Evolutionary conservation across 805 yeast species (phyloP), one percentile per base, ranked within the genome.

Genomic region (Ogataea pignaliae): DNA sequence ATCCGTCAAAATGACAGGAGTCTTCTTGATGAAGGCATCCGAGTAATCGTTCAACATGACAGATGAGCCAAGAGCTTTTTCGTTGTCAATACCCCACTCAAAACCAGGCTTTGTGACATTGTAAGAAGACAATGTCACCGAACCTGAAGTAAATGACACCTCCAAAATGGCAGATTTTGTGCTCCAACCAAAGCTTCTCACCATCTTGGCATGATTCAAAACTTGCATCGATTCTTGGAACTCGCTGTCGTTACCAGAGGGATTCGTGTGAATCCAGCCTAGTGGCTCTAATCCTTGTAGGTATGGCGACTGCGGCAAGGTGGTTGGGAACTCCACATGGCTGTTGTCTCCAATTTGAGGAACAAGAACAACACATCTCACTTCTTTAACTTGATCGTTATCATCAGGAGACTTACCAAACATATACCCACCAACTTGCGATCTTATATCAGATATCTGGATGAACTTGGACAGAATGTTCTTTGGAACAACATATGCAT

Each of bases 241-340:
- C 39, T 76, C 75, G 6, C 43, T 54, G 10, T 59, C 55, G 14
- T 73, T 51, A 33, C 86, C 96, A 15, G 76, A 78, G 1, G 84
- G 73, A 60, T 84, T 88, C 0, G 97, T 87, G 60, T 91, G 97
- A n/a, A 93, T 76, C 96, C 97, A 87, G 1, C 99, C 99, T 14
- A 93, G 63, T 5, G 93, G 76, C 56, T 88, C 90, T 31, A 88
- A 61, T 1, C 78, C 85, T n/a, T 72, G 69, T 10, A 76, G 54
- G 37, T 66, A 68, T 16, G 67, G 65, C 9, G 66, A 54, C 5
- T 65, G 63, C 1, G 83, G 79, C 3, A 73, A 51, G 26, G 55
- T 46, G 0, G 56, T 53, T 4, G 91, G 81, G 44, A 88, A 71
- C 52, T 85, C 81, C 12, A 89, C 80, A 3, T 78, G 67, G 47